Evolutionary conservation across 1,139 yeast genomes (phyloP), one percentile per base, ranked within the genome.

Genomic region (Pichia sorboxylosa): DNA sequence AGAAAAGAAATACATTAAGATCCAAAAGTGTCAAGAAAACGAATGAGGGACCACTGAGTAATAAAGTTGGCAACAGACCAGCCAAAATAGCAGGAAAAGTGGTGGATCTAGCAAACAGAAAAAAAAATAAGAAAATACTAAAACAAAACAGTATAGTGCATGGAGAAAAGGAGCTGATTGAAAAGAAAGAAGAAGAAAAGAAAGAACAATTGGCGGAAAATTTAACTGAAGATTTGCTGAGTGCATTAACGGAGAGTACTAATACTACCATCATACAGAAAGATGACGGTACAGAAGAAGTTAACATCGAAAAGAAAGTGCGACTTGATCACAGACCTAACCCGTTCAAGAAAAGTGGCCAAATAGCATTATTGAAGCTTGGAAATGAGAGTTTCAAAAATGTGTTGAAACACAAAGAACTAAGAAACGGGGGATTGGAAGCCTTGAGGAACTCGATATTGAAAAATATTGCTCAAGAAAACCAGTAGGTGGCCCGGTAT

Each of bases 161-260:
- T n/a, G 62, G 78, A 23, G 73, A 82, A 22, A 79, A 78, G 49
- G 73, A 83, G 3, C 61, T 83, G 1, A 44, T 66, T 9, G 64
- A 84, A 47, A 67, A 87, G 55, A 64, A 79, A 39, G 78, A 75
- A 49, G 64, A 83, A 41, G 74, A 72, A 48, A 63, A 65, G 30
- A 69, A 66, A 47, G 78, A 76, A 40, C 70, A 74, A 43, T 59
- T 80, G 40, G 45, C 44, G 29, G 83, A 87, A 5, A 68, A 73
- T 47, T 65, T 80, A 69, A 37, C 44, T 6, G 62, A 66, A 34
- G 90, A 79, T 41, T 57, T 79, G 30, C 59, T 74, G 34, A 59
- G 59, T 25, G 70, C 69, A 25, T 58, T 80, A 35, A 69, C 67
- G 3, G 66, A 59, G 15, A 48, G 60, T 21, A 59, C 59, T 13